phyloP scores from a whole-genome alignment of 805 yeast genomes.

The Lipomyces yamadae region DNA sequence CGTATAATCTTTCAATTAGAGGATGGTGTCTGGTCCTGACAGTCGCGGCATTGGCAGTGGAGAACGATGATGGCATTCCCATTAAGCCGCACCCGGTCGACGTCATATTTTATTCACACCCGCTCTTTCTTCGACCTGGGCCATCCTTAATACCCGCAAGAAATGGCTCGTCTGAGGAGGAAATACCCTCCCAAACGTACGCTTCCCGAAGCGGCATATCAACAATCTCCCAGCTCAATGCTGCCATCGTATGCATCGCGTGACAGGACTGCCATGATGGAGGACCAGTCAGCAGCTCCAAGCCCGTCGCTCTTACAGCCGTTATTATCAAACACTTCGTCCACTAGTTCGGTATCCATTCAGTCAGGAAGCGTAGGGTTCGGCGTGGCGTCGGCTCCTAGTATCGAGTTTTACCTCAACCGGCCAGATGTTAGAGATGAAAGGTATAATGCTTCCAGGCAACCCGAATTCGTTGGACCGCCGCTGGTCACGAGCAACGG shows the following conservation, averaged over 20 bases:
- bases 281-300: neutral
- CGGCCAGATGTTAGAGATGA: neutral
- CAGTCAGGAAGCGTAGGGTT: slow-evolving; percentile 9
- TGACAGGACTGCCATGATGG: neutral
- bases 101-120: too few relatives aligned
- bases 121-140: too few relatives aligned
- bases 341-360: slow-evolving; percentile 14
- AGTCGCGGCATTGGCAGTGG: too few relatives aligned
- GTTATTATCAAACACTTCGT: slow-evolving; percentile 19
- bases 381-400: neutral
- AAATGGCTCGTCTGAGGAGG: slow-evolving; percentile 27
- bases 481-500: neutral
- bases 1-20: neutral
- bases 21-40: neutral
- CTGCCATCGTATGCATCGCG: neutral
- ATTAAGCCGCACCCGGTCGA: too few relatives aligned
- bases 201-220: slow-evolving; percentile 19
- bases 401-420: neutral
- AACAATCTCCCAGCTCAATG: slow-evolving; percentile 10
- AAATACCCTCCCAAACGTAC: slow-evolving; percentile 27
- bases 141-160: neutral
- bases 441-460: neutral
- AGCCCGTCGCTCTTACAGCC: slow-evolving; percentile 18
- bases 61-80: too few relatives aligned
- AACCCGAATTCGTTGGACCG: neutral